Evolutionary conservation across 2,329 filamentous ascomycete genomes (phyloP), one percentile per base, ranked within the genome.

Genomic region (Venturia oleaginea): DNA sequence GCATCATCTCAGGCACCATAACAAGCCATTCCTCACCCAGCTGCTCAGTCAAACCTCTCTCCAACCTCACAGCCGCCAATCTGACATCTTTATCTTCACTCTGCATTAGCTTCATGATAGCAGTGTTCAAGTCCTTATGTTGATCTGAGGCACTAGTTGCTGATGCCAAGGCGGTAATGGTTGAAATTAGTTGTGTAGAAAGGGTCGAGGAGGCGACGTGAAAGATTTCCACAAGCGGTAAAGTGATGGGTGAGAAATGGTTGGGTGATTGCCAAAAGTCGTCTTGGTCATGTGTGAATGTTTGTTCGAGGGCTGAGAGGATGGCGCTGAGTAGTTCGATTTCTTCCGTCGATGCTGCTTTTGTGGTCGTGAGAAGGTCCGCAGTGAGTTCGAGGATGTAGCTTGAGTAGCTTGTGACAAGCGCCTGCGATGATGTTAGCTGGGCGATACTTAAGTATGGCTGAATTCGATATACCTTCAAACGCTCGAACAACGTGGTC

Each of bases 1-100:
- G 93, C 74, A 99, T 78, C 89, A 97, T 97, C 82, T 99, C 94
- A 0, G 93, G 91, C 72, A 97, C 76, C 79, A 95, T 84, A 1
- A 87, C 84, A 66, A 99, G 78, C 94, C 94, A 99, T 73, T 99
- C 94, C 74, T 97, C 92, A 66, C 92, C 92, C 32, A 97, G 77
- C 59, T 85, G 81, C 69, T 89, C 86, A 15, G 92, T 95, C 67
- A 97, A 80, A 17, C 83, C 84, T 72, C 92, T 88, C 78, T 97
- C 86, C 69, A 88, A 88, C 76, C 87, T 87, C 42, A 99, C 87
- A 0, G 91, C 91, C 1, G 90, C 91, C 40, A 97, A 79, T 19
- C 94, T 84, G 8, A 93, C 88, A 30, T 84, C 80, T 8, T 88
- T 80, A 64, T 85, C 83, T 67, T 91, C 87, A 3, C 87, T 86